Evolutionary conservation across 352 stramenopile genomes (phyloP).

Genomic region (Phytophthora ramorum): DNA sequence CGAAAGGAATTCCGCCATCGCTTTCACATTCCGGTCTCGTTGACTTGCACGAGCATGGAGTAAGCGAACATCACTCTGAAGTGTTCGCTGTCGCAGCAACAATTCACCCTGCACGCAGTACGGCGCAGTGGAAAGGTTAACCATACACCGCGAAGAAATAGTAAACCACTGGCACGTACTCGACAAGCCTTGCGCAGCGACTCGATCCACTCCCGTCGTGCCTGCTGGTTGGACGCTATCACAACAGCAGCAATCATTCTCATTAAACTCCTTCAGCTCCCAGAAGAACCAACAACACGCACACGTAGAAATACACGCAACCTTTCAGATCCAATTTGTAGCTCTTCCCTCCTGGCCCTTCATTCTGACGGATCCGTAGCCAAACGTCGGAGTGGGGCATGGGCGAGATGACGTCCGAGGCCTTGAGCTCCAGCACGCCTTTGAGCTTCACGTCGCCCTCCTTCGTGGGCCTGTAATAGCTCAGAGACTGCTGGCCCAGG

Average conservation of each 20-base stretch:
- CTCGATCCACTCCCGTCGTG: conserved; percentile 73
- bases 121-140: background rate
- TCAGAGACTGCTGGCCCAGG: conserved; percentile 47
- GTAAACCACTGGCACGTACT: conserved; percentile 28
- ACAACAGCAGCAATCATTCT: conserved; percentile 4
- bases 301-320: conserved; percentile 13
- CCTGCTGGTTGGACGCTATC: conserved; percentile 49
- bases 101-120: conserved; percentile 32
- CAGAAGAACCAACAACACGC: background rate
- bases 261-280: background rate
- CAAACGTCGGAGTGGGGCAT: conserved; percentile 59
- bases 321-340: conserved; percentile 80
- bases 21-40: conserved; percentile 29
- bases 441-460: conserved; percentile 43
- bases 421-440: conserved; percentile 51
- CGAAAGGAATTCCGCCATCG: conserved; percentile 34
- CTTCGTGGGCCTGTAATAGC: conserved; percentile 54
- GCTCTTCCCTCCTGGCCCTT: conserved; percentile 52
- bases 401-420: conserved; percentile 57
- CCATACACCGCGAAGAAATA: background rate
- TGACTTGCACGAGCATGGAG: conserved; percentile 28
- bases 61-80: conserved; percentile 32
- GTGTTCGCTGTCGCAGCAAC: conserved; percentile 32
- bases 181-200: conserved; percentile 54
- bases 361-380: conserved; percentile 67